Evolutionary conservation across 345 rosid species (phyloP), one percentile per base, ranked within the genome.

Genomic region (Syzygium jambos): DNA sequence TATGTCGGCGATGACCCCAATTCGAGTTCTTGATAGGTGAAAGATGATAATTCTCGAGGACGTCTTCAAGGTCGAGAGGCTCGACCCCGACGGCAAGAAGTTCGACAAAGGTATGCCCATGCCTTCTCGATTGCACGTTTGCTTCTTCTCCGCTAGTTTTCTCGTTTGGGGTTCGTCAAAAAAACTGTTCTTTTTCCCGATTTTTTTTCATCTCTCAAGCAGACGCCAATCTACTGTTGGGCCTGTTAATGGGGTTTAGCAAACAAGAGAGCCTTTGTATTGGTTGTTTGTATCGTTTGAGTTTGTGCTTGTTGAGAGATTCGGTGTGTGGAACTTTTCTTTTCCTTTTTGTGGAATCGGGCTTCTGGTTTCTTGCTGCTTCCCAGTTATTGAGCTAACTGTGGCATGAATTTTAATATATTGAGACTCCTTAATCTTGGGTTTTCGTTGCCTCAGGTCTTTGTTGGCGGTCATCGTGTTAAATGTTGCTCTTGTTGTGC

Each of bases 71-170:
- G 95, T 95, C 51, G 91, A 89, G 27, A 89, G 89, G 73, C 89
- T 94, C 11, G 93, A 95, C 88, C 96, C 97, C 82, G 97, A 95
- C 91, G 98, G 97, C 29, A 96, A 95, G 87, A 95, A 95, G 92
- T 95, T 96, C 52, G 95, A 96, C 88, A 95, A 94, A 91, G 99
- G 99, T 95, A 46, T 11, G 87, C 9, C 51, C 25, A 59, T n/a
- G 49, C 54, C 0, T 68, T 27, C 25, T 34, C 85, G 1, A 4
- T 55, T 85, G 22, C 85, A 53, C 11, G 82, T 10, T 85, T 84
- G 25, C 22, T 49, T 85, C 63, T 52, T 43, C n/a, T 11, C 51
- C 1, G 21, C 43, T 77, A 5, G 11, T 68, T 68, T 23, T 25
- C 68, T 46, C 9, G 59, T 21, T 38, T 0, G 46, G 78, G 54